Evolutionary conservation across 2,329 filamentous ascomycete genomes (phyloP).

Genomic region (Diplodia corticola): DNA sequence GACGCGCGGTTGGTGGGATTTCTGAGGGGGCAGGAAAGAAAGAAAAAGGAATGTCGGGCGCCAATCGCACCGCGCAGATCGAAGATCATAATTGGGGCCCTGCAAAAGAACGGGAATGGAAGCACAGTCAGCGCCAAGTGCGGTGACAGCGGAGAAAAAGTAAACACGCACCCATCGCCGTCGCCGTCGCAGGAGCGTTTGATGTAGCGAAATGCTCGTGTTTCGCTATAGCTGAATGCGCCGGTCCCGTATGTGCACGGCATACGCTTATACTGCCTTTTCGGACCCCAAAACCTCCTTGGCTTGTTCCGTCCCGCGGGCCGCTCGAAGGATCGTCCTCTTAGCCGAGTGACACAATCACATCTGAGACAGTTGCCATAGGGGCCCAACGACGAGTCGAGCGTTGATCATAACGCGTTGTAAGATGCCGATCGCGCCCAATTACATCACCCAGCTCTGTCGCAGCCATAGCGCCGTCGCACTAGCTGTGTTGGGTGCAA

Average conservation of each 20-base stretch:
- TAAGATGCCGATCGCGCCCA: slow-evolving; percentile 2
- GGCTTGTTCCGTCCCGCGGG: slow-evolving; percentile 1
- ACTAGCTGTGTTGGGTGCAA: not conserved
- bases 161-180: not conserved
- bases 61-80: not conserved
- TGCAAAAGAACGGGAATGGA: not conserved
- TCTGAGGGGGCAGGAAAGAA: not conserved
- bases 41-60: not conserved
- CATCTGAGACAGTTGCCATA: not conserved
- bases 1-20: slow-evolving; percentile 18
- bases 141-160: not conserved
- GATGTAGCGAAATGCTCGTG: slow-evolving; percentile 1
- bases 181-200: not conserved
- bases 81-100: slow-evolving; percentile 7
- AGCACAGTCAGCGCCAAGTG: slow-evolving; percentile 18
- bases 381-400: not conserved
- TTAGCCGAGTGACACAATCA: slow-evolving; percentile 5
- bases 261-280: not conserved
- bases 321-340: slow-evolving; percentile 5
- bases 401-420: slow-evolving; percentile 10
- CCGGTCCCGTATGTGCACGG: not conserved
- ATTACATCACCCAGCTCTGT: not conserved
- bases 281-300: not conserved
- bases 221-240: not conserved
- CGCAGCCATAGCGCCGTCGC: not conserved